phyloP scores from a whole-genome alignment of 2,329 filamentous ascomycete species.

The Cladophialophora immunda region DNA sequence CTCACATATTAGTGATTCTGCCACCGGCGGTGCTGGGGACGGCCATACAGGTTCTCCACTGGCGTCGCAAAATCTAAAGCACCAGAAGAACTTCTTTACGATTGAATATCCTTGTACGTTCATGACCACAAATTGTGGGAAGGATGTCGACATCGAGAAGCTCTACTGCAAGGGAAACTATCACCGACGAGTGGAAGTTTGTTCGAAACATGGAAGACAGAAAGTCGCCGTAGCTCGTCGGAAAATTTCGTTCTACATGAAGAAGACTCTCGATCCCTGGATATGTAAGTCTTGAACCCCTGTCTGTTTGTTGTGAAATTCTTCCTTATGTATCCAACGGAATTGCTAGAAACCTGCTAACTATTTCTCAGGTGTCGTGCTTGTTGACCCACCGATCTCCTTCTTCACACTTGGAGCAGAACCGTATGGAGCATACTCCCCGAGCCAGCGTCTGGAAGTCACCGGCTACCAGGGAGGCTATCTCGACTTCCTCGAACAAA shows the following conservation, averaged over 20 bases:
- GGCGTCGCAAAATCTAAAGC: slow-evolving; percentile 33
- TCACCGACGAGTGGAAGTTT: slow-evolving; percentile 36
- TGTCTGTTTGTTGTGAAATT: neutral
- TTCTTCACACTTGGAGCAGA: slow-evolving; percentile 34
- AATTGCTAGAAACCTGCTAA: slow-evolving; percentile 9
- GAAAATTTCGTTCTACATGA: slow-evolving; percentile 40
- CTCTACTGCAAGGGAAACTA: slow-evolving; percentile 40
- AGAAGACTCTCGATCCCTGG: slow-evolving; percentile 36
- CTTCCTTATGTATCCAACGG: neutral
- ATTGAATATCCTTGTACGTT: slow-evolving; percentile 38
- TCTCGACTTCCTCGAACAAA: slow-evolving; percentile 36
- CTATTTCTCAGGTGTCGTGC: slow-evolving; percentile 28
- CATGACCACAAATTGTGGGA: slow-evolving; percentile 32
- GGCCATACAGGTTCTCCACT: slow-evolving; percentile 31
- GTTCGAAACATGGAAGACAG: slow-evolving; percentile 33
- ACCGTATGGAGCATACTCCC: slow-evolving; percentile 29
- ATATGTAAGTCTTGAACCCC: slow-evolving; percentile 29
- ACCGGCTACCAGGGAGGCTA: slow-evolving; percentile 37
- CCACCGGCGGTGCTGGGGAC: slow-evolving; percentile 28
- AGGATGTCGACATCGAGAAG: slow-evolving; percentile 38
- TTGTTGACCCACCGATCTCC: slow-evolving; percentile 38
- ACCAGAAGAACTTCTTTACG: slow-evolving; percentile 36
- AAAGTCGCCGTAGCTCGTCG: slow-evolving; percentile 37
- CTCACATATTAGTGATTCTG: slow-evolving; percentile 33
- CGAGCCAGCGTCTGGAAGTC: slow-evolving; percentile 33